Percentiles rank a stretch among this genome's conserved stretches.
These are phyloP conservation scores for Beauveria sp. DNA, from an alignment of 2,329 filamentous ascomycete genomes.

Conservation along the genomic window DNA sequence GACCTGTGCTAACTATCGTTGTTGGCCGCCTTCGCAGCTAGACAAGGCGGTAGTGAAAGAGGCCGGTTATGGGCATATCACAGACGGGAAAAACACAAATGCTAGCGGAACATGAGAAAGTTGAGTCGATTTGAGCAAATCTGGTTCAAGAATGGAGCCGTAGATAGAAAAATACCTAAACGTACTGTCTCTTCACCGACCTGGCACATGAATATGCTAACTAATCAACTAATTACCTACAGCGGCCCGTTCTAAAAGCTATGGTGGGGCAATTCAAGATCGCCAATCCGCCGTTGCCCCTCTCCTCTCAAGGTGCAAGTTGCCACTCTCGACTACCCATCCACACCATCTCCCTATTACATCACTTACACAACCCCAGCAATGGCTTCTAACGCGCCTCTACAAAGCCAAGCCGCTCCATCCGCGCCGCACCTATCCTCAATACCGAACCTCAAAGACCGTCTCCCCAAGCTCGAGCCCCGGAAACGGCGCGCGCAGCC, in stretches of 20 bases:
- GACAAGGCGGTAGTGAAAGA: no score
- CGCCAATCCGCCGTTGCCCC: background rate
- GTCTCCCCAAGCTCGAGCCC: constrained; percentile 61
- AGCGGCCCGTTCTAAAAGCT: background rate
- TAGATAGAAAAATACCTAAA: no score
- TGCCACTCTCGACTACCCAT: background rate
- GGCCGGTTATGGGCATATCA: no score
- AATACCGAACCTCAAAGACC: constrained; percentile 37
- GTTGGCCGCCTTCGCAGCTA: no score
- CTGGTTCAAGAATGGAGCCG: no score
- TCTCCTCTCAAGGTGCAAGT: constrained; percentile 6
- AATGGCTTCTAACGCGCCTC: background rate
- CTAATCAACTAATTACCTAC: background rate
- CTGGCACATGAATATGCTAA: background rate
- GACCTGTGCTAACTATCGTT: no score
- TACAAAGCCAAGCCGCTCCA: constrained; percentile 11
- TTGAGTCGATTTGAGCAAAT: no score
- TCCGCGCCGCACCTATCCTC: constrained; percentile 9
- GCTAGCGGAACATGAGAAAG: no score
- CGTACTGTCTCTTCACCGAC: background rate
- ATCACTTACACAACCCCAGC: background rate
- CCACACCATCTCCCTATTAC: background rate
- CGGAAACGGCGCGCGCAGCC: constrained; percentile 46
- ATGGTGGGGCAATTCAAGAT: constrained; percentile 8
- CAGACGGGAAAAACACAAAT: no score